phyloP scores from a whole-genome alignment of 768 basidiomycete species.

The Boletus subcaerulescens region DNA sequence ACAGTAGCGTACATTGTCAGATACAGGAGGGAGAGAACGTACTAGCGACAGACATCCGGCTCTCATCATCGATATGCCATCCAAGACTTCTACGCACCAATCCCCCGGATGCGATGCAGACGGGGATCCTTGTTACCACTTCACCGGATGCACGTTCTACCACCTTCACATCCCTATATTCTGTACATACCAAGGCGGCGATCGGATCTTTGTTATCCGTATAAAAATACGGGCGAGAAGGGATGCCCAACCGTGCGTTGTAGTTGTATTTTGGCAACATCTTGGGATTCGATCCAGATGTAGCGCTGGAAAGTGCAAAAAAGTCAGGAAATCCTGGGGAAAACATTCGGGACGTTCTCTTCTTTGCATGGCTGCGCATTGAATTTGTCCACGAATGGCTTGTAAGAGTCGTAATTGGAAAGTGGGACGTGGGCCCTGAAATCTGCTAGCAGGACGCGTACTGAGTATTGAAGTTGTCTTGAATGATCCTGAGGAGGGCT shows the following conservation, averaged over 20 bases:
- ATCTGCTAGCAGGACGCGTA: conserved; percentile 6
- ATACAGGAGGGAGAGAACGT: not conserved
- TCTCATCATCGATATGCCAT: conserved; percentile 12
- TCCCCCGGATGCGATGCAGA: not conserved
- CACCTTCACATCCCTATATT: conserved; percentile 1
- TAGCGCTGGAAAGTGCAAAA: conserved; percentile 11
- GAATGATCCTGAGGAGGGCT: conserved; percentile 3
- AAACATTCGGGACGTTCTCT: conserved; percentile 14
- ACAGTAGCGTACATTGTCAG: not conserved
- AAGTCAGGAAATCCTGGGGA: conserved; percentile 17
- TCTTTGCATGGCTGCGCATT: conserved; percentile 17
- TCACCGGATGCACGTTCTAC: conserved; percentile 3
- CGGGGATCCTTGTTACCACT: conserved; percentile 6
- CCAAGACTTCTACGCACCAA: conserved; percentile 3
- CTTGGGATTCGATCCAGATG: conserved; percentile 14
- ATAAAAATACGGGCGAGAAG: not conserved
- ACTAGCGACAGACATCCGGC: not conserved
- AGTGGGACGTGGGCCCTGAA: conserved; percentile 10
- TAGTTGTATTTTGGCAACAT: conserved; percentile 10
- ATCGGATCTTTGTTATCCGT: not conserved
- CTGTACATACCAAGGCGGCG: not conserved
- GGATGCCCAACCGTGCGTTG: not conserved
- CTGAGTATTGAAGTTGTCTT: conserved; percentile 8
- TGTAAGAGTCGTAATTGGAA: conserved; percentile 13
- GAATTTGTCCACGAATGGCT: conserved; percentile 15